Conservation (phyloP, 768 basidiomycete species). For the Kwoniella sp. region DNA sequence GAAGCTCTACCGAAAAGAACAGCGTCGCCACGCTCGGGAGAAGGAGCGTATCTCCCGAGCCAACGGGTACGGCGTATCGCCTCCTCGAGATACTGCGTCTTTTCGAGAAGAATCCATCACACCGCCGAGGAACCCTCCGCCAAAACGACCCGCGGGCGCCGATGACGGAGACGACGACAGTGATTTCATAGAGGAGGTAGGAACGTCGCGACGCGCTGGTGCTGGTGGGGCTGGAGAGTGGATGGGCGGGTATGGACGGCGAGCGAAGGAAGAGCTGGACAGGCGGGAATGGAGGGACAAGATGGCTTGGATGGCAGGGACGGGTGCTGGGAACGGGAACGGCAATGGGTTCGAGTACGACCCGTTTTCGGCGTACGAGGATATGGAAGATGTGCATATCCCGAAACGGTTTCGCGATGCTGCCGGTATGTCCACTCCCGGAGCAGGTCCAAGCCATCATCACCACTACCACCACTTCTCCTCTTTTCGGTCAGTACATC, state of each 20-base stretch:
- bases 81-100: conserved; percentile 33
- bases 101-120: conserved; percentile 40
- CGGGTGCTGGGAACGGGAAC: conserved; percentile 4
- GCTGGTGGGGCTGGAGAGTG: conserved; percentile 57
- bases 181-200: not conserved
- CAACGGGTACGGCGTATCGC: conserved; percentile 48
- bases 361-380: not conserved
- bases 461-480: not conserved
- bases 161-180: conserved; percentile 22
- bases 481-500: not conserved
- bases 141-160: not conserved
- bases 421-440: conserved; percentile 28
- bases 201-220: conserved; percentile 9
- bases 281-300: conserved; percentile 28
- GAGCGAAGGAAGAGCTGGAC: conserved; percentile 19
- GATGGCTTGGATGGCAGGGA: conserved; percentile 28
- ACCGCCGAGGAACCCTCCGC: conserved; percentile 41
- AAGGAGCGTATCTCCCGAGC: conserved; percentile 42
- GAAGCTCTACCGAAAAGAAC: conserved; percentile 42
- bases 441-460: not conserved
- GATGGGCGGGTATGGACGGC: conserved; percentile 48
- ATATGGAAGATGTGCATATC: conserved; percentile 62
- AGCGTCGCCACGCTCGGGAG: conserved; percentile 32
- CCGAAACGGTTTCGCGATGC: conserved; percentile 68
- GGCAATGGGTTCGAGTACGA: not conserved